Evolutionary conservation across 139 green algal genomes (phyloP), one percentile per base, ranked within the genome.

Genomic region (Zygnema cylindricum): DNA sequence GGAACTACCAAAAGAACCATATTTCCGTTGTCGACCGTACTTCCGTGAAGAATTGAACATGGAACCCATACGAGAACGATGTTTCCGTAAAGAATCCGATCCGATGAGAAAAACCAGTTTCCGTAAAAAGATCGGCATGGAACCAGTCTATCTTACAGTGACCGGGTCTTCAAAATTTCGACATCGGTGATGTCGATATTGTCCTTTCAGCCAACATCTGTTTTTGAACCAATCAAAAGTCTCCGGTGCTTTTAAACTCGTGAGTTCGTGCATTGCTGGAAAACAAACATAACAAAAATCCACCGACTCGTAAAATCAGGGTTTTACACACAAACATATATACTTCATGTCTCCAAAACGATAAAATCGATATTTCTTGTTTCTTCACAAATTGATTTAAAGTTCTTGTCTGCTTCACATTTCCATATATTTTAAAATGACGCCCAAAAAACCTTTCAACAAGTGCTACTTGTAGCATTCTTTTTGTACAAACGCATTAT

Each of bases 261-360:
- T 84, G 41, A 84, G 33, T 33, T 84, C 77, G 77, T 84, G 77
- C 77, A 69, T 63, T 2, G 77, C 77, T 84, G 77, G 3, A 57
- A 55, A 7, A 57, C 33, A 84, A 3, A n/a, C n/a, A n/a, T n/a
- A n/a, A n/a, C n/a, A n/a, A n/a, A n/a, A 30, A 73, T n/a, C 30
- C 30, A n/a, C 30, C 30, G 30, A 30, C 57, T n/a, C 57, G 30
- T 73, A 30, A 73, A n/a, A 36, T 30, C 57, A 30, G 30, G 30
- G 57, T n/a, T 73, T 30, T n/a, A n/a, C 57, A 36, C 30, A 73
- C 30, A 30, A 73, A 30, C 30, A n/a, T n/a, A n/a, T n/a, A n/a
- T n/a, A n/a, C n/a, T n/a, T n/a, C n/a, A n/a, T n/a, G 73, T 33
- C 21, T 35, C 16, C 35, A 21, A 21, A 81, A 43, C 22, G 22